phyloP scores from a whole-genome alignment of 2,329 filamentous ascomycete genomes.

The Byssochlamys sp. region DNA sequence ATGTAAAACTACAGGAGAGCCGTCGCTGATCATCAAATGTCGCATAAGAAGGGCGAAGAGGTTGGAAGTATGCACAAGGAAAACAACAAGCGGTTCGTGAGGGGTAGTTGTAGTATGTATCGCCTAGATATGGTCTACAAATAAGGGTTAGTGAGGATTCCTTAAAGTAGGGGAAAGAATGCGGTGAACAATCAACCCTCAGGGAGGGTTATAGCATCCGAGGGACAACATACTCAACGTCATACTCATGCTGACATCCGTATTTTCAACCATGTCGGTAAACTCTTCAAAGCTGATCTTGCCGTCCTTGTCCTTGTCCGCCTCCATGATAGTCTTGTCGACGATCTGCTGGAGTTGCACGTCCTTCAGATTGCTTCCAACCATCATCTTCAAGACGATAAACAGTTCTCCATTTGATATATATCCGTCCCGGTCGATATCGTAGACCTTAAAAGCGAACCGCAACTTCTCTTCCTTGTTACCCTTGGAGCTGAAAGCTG shows the following conservation, averaged over 20 bases:
- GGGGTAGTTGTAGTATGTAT: background rate
- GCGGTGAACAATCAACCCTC: background rate
- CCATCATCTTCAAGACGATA: constrained; percentile 99
- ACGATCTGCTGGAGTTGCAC: constrained; percentile 98
- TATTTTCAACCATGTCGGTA: constrained; percentile 96
- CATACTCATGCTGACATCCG: constrained; percentile 61
- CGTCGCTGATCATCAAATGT: background rate
- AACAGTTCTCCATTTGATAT: constrained; percentile 98
- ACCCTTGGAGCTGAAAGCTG: constrained; percentile 91
- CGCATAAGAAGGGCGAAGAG: background rate
- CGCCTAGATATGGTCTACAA: constrained; percentile 2
- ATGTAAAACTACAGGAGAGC: background rate
- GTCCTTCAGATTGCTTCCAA: constrained; percentile 96
- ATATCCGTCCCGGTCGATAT: constrained; percentile 95
- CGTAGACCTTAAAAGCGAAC: constrained; percentile 98
- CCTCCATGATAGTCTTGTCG: constrained; percentile 99
- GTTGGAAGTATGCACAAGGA: background rate
- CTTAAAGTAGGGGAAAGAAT: background rate
- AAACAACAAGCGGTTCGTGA: background rate
- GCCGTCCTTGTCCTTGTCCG: constrained; percentile 86
- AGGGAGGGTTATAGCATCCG: background rate
- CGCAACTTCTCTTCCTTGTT: constrained; percentile 98
- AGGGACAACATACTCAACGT: constrained; percentile 46
- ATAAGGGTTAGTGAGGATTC: background rate
- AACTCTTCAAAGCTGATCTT: constrained; percentile 99